Evolutionary conservation across 805 yeast species (phyloP), one percentile per base, ranked within the genome.

Genomic region (Metschnikowia shivogae): DNA sequence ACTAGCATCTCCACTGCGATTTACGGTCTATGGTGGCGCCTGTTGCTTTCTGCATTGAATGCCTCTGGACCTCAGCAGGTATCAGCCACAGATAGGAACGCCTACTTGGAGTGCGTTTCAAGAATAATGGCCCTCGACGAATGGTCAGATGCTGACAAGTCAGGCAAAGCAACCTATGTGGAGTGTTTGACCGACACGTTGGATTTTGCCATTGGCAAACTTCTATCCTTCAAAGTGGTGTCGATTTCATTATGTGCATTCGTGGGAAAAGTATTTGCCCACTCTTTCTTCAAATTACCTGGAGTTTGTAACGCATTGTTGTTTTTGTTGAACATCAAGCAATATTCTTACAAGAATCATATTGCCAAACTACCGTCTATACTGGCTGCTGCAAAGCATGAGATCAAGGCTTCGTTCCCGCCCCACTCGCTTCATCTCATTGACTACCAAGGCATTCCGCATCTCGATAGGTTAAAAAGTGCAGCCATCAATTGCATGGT

Each of bases 201-300:
- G 43, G 76, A 74, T 39, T 75, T 70, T 53, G 70, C 79, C 43
- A 68, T 84, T 10, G 59, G 65, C 41, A 73, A 75, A 52, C 63
- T 81, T 45, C 58, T 64, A 29, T 64, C 71, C 39, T 55, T 72
- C 45, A 81, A 81, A 50, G 69, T 69, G 20, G 65, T 81, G 9
- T 72, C 86, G 0, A 61, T 80, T n/a, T 70, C 84, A 5, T 62
- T 77, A 17, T 70, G 80, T 19, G 88, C 89, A 3, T 83, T 84
- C 53, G 67, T 80, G 10, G 92, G 92, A 5, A 84, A 85, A 55
- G 74, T 81, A 3, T 75, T 85, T 59, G 89, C 89, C 1, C 78
- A 80, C 56, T 67, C 80, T 3, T 85, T 74, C 50, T 76, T 77
- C 58, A 65, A 72, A 48, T 62, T 82, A 3, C 80, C 82, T 0